Percentiles rank a stretch among this genome's conserved stretches.
Conservation (phyloP, 805 yeast species). For the Metschnikowia gruessii region DNA sequence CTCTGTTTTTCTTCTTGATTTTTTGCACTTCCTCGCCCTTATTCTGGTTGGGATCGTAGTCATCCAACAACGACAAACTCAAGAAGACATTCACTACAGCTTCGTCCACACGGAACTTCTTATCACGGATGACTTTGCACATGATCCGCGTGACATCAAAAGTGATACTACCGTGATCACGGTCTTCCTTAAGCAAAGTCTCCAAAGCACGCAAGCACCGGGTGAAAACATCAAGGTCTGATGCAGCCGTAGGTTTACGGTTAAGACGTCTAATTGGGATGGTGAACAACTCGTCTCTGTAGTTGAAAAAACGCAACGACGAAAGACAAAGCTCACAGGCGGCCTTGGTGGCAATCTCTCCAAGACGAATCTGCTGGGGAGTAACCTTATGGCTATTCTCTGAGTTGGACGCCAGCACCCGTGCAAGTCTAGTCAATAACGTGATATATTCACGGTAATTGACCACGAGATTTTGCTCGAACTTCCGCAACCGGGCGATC, state of each 20-base stretch:
- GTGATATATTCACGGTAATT: constrained; percentile 69
- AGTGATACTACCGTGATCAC: constrained; percentile 74
- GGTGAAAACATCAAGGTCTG: constrained; percentile 49
- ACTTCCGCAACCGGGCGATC: constrained; percentile 69
- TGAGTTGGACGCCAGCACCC: constrained; percentile 37
- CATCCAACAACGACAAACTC: constrained; percentile 62
- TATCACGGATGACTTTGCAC: constrained; percentile 65
- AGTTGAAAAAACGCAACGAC: constrained; percentile 75
- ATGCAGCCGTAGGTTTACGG: constrained; percentile 51
- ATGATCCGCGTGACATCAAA: constrained; percentile 68
- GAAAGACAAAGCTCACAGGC: constrained; percentile 69
- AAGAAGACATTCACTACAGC: constrained; percentile 71
- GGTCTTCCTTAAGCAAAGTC: constrained; percentile 70
- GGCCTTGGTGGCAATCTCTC: constrained; percentile 65
- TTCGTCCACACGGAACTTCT: constrained; percentile 80
- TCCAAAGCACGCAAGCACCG: constrained; percentile 65
- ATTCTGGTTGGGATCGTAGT: constrained; percentile 66
- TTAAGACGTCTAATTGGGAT: constrained; percentile 65
- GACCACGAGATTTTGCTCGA: constrained; percentile 73
- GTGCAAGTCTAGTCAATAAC: constrained; percentile 44
- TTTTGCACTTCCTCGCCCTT: constrained; percentile 45
- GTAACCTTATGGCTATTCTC: constrained; percentile 32
- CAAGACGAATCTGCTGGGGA: constrained; percentile 40
- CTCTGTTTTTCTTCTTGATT: constrained; percentile 80
- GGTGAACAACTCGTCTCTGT: constrained; percentile 67